Base-by-base conservation (phyloP, 139 green algal species). In the Auxenochlorella pyrenoidosa region DNA sequence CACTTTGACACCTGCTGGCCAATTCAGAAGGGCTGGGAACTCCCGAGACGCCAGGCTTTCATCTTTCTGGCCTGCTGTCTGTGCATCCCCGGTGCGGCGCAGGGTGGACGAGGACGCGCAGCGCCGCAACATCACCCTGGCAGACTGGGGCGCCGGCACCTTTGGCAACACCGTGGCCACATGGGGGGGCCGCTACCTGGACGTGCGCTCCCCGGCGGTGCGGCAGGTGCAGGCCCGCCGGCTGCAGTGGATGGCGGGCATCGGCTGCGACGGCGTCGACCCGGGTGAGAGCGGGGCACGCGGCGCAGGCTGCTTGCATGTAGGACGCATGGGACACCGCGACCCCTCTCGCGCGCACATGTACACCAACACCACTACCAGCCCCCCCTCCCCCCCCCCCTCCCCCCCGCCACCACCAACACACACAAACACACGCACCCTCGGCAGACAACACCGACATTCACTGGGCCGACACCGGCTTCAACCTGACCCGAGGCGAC, bases 371-470 rank as follows among this genome's bases (percentile, higher is more conserved):
- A n/a, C n/a, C n/a, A n/a, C n/a, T n/a, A n/a, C n/a, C n/a, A n/a
- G n/a, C n/a, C n/a, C n/a, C n/a, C n/a, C n/a, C n/a, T n/a, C n/a
- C n/a, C n/a, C n/a, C n/a, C n/a, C n/a, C n/a, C n/a, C n/a, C n/a
- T n/a, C n/a, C n/a, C n/a, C n/a, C n/a, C n/a, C n/a, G n/a, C n/a
- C n/a, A n/a, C n/a, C n/a, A n/a, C n/a, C n/a, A n/a, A n/a, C n/a
- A n/a, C n/a, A n/a, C n/a, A n/a, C n/a, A n/a, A n/a, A n/a, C n/a
- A n/a, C n/a, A n/a, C n/a, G n/a, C n/a, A n/a, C n/a, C n/a, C n/a
- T n/a, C n/a, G n/a, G n/a, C 72, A 78, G 72, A 78, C 72, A 78
- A 78, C 72, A 34, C 41, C 38, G 41, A 78, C 38, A 30, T 44
- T 10, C 72, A 78, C 72, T 28, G 24, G 38, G 41, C 40, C 21